Evolutionary conservation across 2,329 filamentous ascomycete genomes (phyloP).

Genomic region (Hypocrella siamensis): DNA sequence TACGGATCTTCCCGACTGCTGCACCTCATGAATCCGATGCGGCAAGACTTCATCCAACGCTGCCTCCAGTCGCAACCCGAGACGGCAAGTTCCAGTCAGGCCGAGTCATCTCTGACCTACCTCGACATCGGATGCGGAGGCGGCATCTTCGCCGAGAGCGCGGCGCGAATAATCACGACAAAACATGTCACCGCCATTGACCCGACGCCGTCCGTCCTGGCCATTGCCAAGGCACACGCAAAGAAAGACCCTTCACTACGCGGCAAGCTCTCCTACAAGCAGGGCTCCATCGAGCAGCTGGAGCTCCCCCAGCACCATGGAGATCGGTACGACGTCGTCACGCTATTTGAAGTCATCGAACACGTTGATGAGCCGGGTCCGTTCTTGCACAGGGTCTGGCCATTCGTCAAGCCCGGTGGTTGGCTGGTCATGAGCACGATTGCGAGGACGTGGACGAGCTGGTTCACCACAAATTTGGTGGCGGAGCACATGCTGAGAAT

Average conservation of each 20-base stretch:
- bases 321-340: constrained; percentile 60
- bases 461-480: constrained; percentile 81
- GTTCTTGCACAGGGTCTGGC: constrained; percentile 57
- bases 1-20: constrained; percentile 82
- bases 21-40: constrained; percentile 95
- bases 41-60: constrained; percentile 73
- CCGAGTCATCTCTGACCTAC: constrained; percentile 37
- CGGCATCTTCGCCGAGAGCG: constrained; percentile 87
- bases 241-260: constrained; percentile 54
- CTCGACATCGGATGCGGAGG: constrained; percentile 93
- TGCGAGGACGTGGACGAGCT: constrained; percentile 74
- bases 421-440: constrained; percentile 93
- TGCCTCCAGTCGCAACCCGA: constrained; percentile 45
- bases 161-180: constrained; percentile 51
- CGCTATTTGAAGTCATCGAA: constrained; percentile 88
- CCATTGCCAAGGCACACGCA: constrained; percentile 62
- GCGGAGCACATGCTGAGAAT: constrained; percentile 80
- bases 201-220: constrained; percentile 57
- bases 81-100: constrained; percentile 12
- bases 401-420: constrained; percentile 74
- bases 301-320: constrained; percentile 19
- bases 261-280: constrained; percentile 53
- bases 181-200: constrained; percentile 59
- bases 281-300: constrained; percentile 62
- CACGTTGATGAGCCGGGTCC: constrained; percentile 64